Evolutionary conservation across 2,329 filamentous ascomycete species (phyloP).

Genomic region (Penicillium sp.): DNA sequence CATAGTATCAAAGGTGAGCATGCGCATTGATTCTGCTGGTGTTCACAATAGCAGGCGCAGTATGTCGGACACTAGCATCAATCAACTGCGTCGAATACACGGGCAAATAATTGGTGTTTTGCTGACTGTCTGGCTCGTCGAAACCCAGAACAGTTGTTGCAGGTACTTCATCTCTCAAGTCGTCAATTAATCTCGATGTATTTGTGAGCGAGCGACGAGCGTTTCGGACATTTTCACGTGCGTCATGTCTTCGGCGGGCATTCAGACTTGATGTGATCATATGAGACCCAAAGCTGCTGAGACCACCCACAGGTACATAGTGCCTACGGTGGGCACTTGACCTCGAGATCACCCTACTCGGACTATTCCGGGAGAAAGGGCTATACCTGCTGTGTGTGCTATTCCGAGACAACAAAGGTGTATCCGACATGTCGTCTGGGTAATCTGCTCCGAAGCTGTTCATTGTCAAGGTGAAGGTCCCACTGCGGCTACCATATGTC

Average conservation of each 20-base stretch:
- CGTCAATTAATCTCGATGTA: background rate
- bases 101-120: background rate
- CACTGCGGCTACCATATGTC: background rate
- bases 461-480: background rate
- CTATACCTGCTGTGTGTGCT: background rate
- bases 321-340: background rate
- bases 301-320: background rate
- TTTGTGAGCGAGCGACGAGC: background rate
- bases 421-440: background rate
- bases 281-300: background rate
- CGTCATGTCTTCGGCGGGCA: background rate
- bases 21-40: conserved; percentile 1
- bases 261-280: conserved; percentile 3
- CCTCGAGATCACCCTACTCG: background rate
- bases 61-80: background rate
- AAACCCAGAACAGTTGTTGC: background rate
- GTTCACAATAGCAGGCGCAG: conserved; percentile 4
- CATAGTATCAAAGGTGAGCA: background rate
- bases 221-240: background rate
- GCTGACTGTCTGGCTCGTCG: background rate
- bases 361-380: background rate
- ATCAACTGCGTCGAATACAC: background rate
- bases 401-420: background rate
- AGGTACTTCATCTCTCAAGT: background rate
- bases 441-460: background rate